phyloP scores from a whole-genome alignment of 352 stramenopile species.

The Globisporangium lucens region DNA sequence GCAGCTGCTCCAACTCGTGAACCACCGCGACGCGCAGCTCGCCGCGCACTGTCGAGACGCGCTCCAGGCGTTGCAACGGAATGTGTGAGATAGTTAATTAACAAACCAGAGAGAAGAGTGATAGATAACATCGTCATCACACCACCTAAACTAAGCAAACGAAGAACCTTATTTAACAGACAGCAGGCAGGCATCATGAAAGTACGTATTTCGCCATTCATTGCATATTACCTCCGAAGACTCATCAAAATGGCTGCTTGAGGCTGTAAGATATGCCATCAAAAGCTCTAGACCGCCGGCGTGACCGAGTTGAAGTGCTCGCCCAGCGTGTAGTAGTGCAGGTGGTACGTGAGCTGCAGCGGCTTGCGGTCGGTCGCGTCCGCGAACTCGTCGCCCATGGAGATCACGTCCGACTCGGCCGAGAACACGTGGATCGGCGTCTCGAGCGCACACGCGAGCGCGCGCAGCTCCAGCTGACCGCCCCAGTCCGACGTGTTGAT shows the following conservation, averaged over 20 bases:
- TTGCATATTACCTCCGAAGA: neutral
- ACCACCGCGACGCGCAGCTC: conserved; percentile 64
- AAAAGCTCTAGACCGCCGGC: conserved; percentile 2
- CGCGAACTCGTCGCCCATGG: conserved; percentile 87
- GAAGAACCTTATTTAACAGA: conserved; percentile 5
- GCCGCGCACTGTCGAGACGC: conserved; percentile 51
- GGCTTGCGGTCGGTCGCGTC: conserved; percentile 52
- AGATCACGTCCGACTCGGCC: conserved; percentile 79
- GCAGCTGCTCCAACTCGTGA: conserved; percentile 49
- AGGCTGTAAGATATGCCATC: neutral
- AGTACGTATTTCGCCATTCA: neutral
- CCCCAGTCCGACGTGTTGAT: conserved; percentile 94
- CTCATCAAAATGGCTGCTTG: neutral
- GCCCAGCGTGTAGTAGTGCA: conserved; percentile 98
- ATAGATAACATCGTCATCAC: neutral
- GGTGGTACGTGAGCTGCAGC: conserved; percentile 93
- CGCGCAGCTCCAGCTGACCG: conserved; percentile 95
- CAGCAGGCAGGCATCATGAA: neutral
- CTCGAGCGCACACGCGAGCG: conserved; percentile 83
- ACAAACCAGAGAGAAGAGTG: neutral
- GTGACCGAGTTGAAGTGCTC: conserved; percentile 98
- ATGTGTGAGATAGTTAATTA: conserved; percentile 8
- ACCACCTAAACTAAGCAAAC: conserved; percentile 19
- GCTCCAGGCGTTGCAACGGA: conserved; percentile 33
- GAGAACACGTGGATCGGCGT: conserved; percentile 93